A percentile compares a stretch with the other conserved stretches of the same genome.
phyloP scores from a whole-genome alignment of 2,329 filamentous ascomycete genomes.

The Venturia pyrina region DNA sequence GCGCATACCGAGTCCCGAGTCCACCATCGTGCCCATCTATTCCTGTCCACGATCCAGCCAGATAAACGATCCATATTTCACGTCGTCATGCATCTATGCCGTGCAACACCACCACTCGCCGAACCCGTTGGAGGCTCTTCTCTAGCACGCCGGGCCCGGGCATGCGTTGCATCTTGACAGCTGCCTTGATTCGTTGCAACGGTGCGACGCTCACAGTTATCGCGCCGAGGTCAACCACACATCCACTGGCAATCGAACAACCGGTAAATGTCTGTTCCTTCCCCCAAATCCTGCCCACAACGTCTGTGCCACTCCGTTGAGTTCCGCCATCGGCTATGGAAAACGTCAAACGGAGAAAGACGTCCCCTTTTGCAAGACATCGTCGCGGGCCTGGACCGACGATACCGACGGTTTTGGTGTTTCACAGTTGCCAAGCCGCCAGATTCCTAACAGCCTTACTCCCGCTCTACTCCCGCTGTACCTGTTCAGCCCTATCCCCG shows the following conservation, averaged over 20 bases:
- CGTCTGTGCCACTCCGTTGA: background rate
- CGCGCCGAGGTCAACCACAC: background rate
- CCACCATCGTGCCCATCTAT: too few species aligned
- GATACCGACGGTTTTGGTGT: background rate
- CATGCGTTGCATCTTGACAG: background rate
- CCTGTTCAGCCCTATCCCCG: background rate
- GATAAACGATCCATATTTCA: background rate
- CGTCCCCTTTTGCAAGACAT: too few species aligned
- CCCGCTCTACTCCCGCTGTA: background rate
- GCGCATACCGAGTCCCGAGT: too few species aligned
- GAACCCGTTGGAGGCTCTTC: background rate
- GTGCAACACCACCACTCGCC: background rate
- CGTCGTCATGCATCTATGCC: background rate
- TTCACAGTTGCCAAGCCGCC: background rate
- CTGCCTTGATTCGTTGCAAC: background rate
- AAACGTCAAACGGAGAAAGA: background rate
- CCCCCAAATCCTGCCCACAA: background rate
- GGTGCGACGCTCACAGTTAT: background rate
- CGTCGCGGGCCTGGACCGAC: background rate
- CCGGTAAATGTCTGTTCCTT: background rate
- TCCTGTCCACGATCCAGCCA: background rate
- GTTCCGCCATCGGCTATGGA: background rate
- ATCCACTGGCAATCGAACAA: background rate
- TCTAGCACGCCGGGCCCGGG: background rate
- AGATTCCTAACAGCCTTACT: background rate